Evolutionary conservation across 2,329 filamentous ascomycete species (phyloP), one percentile per base, ranked within the genome.

Genomic region (Exophiala calicioides): DNA sequence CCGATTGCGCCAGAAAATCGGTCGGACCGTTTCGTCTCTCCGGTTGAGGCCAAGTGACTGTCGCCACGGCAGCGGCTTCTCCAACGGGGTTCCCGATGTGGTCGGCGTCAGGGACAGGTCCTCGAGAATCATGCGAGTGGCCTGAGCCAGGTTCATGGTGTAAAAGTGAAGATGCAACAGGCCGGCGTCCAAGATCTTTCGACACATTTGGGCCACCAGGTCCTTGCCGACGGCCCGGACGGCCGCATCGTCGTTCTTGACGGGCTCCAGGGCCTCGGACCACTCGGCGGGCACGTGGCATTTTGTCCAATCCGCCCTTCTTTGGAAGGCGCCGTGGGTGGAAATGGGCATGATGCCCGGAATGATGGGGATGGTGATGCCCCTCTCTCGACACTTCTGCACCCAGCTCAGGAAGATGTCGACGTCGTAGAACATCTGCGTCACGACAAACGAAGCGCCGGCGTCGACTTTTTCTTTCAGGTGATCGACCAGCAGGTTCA

Each of bases 401-500:
- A 94, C 86, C 93, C 93, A 98, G 42, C 84, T 80, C 43, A 97
- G 71, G 70, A 98, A 98, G 65, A 93, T 91, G 62, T 98, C 91
- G 38, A 82, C 90, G 63, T 98, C 91, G 74, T 98, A 98, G 72
- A 97, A 97, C 93, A 98, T 98, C 72, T 98, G 93, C 0, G 93
- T 97, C 43, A 98, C 88, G 55, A 98, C 87, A 66, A 97, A 98
- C 5, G 86, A 85, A 53, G 86, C 90, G 40, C 93, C 93, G 49
- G 88, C 88, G 65, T 98, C 93, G 24, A 97, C 85, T 74, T 98
- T 98, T 68, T 97, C 87, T 73, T 97, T 97, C 63, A 98, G 72
- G 67, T 97, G 93, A 56, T 93, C 85, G 55, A 98, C 81, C 61
- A 98, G 78, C 50, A 81, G 70, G 35, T 95, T 90, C 42, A 89